These are phyloP conservation scores for Hymenoscyphus repandus DNA, from an alignment of 2,329 filamentous ascomycete species.

Conservation along the genomic window DNA sequence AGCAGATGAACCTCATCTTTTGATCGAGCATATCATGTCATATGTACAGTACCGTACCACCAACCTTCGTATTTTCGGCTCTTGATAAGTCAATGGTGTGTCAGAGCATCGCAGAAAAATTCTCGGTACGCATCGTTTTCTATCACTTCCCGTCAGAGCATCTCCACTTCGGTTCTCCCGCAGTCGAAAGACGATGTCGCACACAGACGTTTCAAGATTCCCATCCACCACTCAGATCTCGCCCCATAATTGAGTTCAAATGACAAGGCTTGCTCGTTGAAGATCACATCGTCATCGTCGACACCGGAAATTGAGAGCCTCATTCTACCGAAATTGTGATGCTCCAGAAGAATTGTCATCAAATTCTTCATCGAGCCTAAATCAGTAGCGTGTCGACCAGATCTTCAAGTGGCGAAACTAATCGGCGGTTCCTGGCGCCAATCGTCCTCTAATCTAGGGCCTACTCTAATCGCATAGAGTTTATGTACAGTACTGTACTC, in stretches of 20 bases:
- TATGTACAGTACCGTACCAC: no score
- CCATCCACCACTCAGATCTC: not conserved
- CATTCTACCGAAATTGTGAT: constrained; percentile 1
- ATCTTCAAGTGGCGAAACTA: not conserved
- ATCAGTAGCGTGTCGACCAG: not conserved
- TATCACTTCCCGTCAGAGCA: no score
- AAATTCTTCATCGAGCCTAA: not conserved
- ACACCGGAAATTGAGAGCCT: constrained; percentile 3
- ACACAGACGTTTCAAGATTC: not conserved
- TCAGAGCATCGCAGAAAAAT: no score
- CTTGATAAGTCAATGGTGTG: no score
- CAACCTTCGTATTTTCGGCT: no score
- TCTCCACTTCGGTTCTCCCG: no score
- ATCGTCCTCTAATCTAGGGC: not conserved
- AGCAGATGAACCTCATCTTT: no score
- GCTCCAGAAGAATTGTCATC: not conserved
- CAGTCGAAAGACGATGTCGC: not conserved
- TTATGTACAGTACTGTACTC: no score
- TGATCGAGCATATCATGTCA: no score
- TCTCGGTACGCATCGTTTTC: no score
- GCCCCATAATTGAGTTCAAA: not conserved
- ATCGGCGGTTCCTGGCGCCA: not conserved
- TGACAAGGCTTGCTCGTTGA: not conserved
- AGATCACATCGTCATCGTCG: constrained; percentile 2
- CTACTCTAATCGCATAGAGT: no score